Evolutionary conservation across 495 filamentous ascomycete species (phyloP).

Genomic region (Penicillium mononematosum): DNA sequence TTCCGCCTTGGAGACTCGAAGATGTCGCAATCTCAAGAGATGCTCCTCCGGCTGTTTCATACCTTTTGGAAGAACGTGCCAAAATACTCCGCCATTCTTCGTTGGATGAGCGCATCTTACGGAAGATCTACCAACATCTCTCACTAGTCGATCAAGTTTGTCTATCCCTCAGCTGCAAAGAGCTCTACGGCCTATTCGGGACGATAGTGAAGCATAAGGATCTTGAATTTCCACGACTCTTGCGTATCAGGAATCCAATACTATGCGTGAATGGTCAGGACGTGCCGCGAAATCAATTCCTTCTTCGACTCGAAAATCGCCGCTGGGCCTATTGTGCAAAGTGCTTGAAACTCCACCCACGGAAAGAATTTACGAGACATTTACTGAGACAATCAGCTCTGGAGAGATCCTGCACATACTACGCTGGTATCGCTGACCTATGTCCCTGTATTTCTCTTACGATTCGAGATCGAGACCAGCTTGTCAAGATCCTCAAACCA

Average conservation of each 20-base stretch:
- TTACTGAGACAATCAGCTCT: conserved; percentile 3
- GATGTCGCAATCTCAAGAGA: no score
- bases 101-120: conserved; percentile 1
- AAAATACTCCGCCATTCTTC: conserved; percentile 9
- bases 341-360: conserved; percentile 23
- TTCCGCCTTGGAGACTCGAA: no score
- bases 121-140: conserved; percentile 4
- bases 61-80: no score
- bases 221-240: conserved; percentile 18
- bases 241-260: conserved; percentile 12
- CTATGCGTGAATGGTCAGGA: conserved; percentile 17
- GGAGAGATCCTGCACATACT: conserved; percentile 10
- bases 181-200: conserved; percentile 4
- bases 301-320: conserved; percentile 22
- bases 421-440: conserved; percentile 19
- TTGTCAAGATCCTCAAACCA: neutral
- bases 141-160: conserved; percentile 14
- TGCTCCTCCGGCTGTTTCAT: no score
- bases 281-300: conserved; percentile 19
- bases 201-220: conserved; percentile 2
- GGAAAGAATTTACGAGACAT: conserved; percentile 16
- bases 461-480: no score
- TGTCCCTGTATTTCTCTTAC: conserved; percentile 9
- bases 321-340: conserved; percentile 18
- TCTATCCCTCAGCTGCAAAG: conserved; percentile 19